Evolutionary conservation across 2,329 filamentous ascomycete species (phyloP), one percentile per base, ranked within the genome.

Genomic region (Trichoderma atroviride): DNA sequence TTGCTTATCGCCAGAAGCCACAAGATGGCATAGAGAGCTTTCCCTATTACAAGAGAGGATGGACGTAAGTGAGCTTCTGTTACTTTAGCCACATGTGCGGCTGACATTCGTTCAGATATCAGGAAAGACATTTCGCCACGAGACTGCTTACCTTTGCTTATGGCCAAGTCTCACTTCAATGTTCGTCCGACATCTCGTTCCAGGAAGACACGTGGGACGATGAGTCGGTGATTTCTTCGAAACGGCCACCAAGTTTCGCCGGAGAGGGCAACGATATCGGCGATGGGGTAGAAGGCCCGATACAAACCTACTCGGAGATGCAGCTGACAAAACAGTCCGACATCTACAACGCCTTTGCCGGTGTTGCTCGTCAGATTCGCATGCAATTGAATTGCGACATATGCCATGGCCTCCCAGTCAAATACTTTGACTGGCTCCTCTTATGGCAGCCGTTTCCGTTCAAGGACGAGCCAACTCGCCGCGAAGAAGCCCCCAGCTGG

Each of bases 391-490:
- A 59, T 13, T 33, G 27, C 27, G 56, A 59, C 22, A 33, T 59
- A 31, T 59, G 56, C 16, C 56, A 59, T n/a, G 56, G 56, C 56
- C 27, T 59, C 7, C 31, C 56, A 2, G 31, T 35, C 27, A 35
- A 33, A 31, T 59, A 59, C 31, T 59, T 59, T n/a, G 56, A 59
- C 56, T 59, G 56, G 56, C 31, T 59, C 56, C 56, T 59, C 19
- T 31, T 59, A 22, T 59, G 56, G 56, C 27, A 35, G 7, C 56
- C 56, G 14, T 19, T 59, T 7, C 56, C 56, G 14, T 5, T 37
- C 2, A 29, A 33, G 13, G 6, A 59, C 14, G 56, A 59, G 27
- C 56, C 37, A 35, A 59, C 9, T 33, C 56, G 56, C 27, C 27
- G 56, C 5, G 27, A n/a, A 31, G 27, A 14, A 27, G 56, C 56